Conservation (phyloP, 148 eudicot genomes). For the Limonium bicolor region DNA sequence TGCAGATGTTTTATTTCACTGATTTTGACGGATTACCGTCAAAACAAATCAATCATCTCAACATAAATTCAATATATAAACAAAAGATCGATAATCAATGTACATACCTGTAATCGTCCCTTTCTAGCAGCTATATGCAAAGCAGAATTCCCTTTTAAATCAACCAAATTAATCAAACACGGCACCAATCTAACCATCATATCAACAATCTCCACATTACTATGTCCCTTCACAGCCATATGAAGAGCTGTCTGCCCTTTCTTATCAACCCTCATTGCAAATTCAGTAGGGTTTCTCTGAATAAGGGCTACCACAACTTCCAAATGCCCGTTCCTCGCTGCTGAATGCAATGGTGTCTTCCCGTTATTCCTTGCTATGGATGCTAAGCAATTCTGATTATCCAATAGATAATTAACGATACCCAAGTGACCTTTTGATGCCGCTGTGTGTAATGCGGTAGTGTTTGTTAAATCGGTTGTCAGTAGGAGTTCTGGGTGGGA, state of each 20-base stretch:
- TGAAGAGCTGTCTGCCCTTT: conserved; percentile 58
- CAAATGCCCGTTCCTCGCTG: conserved; percentile 42
- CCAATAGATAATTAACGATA: conserved; percentile 37
- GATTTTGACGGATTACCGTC: too few species aligned
- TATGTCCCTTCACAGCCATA: conserved; percentile 48
- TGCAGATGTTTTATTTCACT: too few species aligned
- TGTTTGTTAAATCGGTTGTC: conserved; percentile 36
- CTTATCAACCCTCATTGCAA: conserved; percentile 22
- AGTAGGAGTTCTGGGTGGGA: conserved; percentile 28
- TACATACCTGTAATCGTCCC: conserved; percentile 37
- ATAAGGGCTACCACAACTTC: conserved; percentile 35
- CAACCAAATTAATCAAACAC: conserved; percentile 22
- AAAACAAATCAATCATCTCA: not conserved
- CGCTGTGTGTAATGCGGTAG: conserved; percentile 38
- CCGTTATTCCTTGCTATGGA: conserved; percentile 27
- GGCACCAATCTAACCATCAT: conserved; percentile 20
- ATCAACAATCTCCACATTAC: conserved; percentile 25
- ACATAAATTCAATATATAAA: too few species aligned
- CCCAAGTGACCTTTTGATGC: conserved; percentile 33
- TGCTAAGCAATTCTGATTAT: conserved; percentile 22
- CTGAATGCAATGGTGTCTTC: conserved; percentile 36
- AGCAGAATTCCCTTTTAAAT: conserved; percentile 34
- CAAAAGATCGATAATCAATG: too few species aligned
- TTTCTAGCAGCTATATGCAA: conserved; percentile 40
- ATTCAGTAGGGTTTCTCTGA: conserved; percentile 25